Evolutionary conservation across 1,139 yeast genomes (phyloP).

Genomic region (Candida sp.): DNA sequence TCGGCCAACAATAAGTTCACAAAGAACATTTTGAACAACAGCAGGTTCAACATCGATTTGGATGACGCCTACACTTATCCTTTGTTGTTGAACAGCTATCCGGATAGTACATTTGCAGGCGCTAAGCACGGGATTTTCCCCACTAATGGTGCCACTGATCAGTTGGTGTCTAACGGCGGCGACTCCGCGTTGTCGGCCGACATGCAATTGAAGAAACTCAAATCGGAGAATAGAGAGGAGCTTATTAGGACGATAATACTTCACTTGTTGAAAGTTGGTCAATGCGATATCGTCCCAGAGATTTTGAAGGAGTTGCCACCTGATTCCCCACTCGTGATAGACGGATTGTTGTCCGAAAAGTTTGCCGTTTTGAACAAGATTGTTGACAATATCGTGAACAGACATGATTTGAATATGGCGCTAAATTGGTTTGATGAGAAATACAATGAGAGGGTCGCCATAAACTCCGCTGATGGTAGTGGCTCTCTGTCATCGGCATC

Average conservation of each 20-base stretch:
- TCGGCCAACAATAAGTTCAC: conserved; percentile 39
- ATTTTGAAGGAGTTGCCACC: conserved; percentile 28
- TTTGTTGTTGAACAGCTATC: conserved; percentile 35
- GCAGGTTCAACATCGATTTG: conserved; percentile 34
- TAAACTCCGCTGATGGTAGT: not conserved
- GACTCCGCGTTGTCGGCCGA: conserved; percentile 8
- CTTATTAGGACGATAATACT: conserved; percentile 44
- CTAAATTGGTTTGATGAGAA: conserved; percentile 39
- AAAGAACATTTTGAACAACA: conserved; percentile 37
- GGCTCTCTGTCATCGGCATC: not conserved
- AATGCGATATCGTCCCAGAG: conserved; percentile 39
- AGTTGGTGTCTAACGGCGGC: not conserved
- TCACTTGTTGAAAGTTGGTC: conserved; percentile 48
- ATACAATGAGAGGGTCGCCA: conserved; percentile 17
- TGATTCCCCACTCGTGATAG: conserved; percentile 21
- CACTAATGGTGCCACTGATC: not conserved
- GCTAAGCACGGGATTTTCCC: not conserved
- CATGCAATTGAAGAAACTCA: conserved; percentile 18
- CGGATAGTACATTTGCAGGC: conserved; percentile 19
- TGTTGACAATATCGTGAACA: conserved; percentile 36
- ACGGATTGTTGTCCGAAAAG: conserved; percentile 25
- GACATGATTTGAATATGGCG: conserved; percentile 39
- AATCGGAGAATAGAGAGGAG: conserved; percentile 34
- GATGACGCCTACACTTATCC: conserved; percentile 52
- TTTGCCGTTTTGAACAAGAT: conserved; percentile 38